phyloP scores from a whole-genome alignment of 768 basidiomycete genomes.

The Tephrocybe sp. region DNA sequence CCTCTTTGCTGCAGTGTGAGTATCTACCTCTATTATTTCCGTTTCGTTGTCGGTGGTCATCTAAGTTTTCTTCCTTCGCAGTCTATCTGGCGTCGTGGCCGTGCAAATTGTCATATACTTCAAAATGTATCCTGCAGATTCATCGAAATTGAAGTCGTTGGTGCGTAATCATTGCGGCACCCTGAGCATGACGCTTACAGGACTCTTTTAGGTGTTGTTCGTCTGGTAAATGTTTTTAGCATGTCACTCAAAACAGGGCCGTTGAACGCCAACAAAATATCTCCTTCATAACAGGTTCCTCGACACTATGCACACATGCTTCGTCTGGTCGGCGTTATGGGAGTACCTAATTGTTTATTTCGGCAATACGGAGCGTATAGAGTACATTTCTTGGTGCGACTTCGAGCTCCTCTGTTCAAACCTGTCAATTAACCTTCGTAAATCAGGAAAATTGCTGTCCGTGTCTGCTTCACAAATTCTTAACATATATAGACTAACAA shows the following conservation, averaged over 20 bases:
- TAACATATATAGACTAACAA: not conserved
- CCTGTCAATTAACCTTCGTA: not conserved
- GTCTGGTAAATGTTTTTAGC: conserved; percentile 9
- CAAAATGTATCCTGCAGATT: conserved; percentile 19
- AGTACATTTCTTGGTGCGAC: conserved; percentile 33
- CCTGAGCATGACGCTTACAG: not conserved
- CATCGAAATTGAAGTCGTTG: conserved; percentile 11
- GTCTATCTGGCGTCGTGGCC: conserved; percentile 20
- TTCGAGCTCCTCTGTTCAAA: not conserved
- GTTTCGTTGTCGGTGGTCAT: not conserved
- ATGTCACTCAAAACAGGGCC: not conserved
- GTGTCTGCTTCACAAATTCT: not conserved
- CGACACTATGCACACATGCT: conserved; percentile 34
- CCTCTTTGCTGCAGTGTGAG: conserved; percentile 21
- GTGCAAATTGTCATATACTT: conserved; percentile 22
- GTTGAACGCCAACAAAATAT: not conserved
- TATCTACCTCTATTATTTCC: not conserved
- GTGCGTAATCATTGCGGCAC: conserved; percentile 1
- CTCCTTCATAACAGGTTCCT: conserved; percentile 25
- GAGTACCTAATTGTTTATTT: conserved; percentile 33
- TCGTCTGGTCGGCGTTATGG: conserved; percentile 39
- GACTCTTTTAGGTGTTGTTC: conserved; percentile 12
- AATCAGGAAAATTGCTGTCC: conserved; percentile 18
- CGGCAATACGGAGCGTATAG: conserved; percentile 22
- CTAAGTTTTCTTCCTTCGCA: not conserved